phyloP scores from a whole-genome alignment of 371 early-diverging fungal species.

The Syncephalastrum contaminatum region DNA sequence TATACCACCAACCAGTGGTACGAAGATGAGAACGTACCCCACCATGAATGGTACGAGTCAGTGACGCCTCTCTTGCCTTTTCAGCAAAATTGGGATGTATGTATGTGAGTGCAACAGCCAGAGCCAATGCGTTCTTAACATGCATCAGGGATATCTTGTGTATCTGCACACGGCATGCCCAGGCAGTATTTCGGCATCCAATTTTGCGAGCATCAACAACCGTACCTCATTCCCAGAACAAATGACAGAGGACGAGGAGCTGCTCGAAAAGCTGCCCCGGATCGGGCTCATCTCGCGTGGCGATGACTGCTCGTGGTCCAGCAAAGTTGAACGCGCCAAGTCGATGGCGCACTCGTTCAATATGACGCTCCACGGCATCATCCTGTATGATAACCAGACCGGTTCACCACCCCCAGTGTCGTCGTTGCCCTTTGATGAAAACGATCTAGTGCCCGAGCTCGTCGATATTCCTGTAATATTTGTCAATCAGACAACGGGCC shows the following conservation, averaged over 20 bases:
- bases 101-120: not conserved
- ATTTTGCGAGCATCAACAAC: constrained; percentile 11
- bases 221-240: not conserved
- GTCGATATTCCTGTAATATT: constrained; percentile 6
- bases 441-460: constrained; percentile 1
- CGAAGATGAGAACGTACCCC: constrained; percentile 4
- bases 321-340: constrained; percentile 9
- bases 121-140: not conserved
- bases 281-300: constrained; percentile 13
- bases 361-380: constrained; percentile 13
- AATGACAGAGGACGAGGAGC: not conserved
- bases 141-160: constrained; percentile 12
- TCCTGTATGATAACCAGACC: constrained; percentile 7
- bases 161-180: constrained; percentile 14
- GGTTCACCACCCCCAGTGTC: not conserved
- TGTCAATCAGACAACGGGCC: constrained; percentile 9
- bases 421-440: not conserved
- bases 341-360: constrained; percentile 4
- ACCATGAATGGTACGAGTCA: constrained; percentile 3
- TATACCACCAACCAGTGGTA: constrained; percentile 2
- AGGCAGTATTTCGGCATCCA: not conserved
- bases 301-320: constrained; percentile 13
- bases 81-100: constrained; percentile 8
- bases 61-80: constrained; percentile 1
- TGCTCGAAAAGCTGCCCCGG: not conserved